Evolutionary conservation across 192 early-diverging fungal genomes (phyloP), one percentile per base, ranked within the genome.

Genomic region (Irineochytrium annulatum): DNA sequence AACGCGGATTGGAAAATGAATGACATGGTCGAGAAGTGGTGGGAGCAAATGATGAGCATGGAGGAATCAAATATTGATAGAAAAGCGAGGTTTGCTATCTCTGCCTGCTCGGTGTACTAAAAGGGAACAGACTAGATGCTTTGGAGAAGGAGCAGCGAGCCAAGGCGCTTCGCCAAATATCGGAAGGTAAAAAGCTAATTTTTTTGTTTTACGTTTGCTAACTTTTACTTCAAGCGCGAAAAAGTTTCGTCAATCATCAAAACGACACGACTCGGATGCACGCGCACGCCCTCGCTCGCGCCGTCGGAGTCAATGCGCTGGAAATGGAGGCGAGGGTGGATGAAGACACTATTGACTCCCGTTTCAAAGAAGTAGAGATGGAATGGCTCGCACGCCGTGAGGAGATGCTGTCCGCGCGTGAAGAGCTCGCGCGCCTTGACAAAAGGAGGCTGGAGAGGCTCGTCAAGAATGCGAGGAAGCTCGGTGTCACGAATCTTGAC

Each of bases 1-100:
- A 27, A n/a, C 3, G 60, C 63, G 3, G 75, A 79, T 34, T 77
- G 75, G 75, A 77, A 71, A 54, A 68, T 75, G 71, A 78, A 75
- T 58, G 75, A 77, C 11, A 71, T 79, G 71, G 60, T 79, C n/a
- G 77, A 76, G 43, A 68, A 68, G 66, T 79, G 77, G 77, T 79
- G 77, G 77, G 58, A 68, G 16, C 43, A 57, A 22, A 77, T 75
- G 66, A 62, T 74, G 37, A 61, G 75, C 75, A 49, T 49, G 46
- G 67, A 70, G 56, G 44, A 69, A 49, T 3, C 16, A 17, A 53
- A 65, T 45, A 57, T 19, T 17, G 53, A 61, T 29, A 31, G 67
- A 43, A 30, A 68, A n/a, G 60, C 59, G 16, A 31, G 66, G 59
- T 61, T 43, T 16, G 53, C 8, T 28, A 8, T 17, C 29, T 5